phyloP scores from a whole-genome alignment of 805 yeast species.

The Teunomyces funiuensis region DNA sequence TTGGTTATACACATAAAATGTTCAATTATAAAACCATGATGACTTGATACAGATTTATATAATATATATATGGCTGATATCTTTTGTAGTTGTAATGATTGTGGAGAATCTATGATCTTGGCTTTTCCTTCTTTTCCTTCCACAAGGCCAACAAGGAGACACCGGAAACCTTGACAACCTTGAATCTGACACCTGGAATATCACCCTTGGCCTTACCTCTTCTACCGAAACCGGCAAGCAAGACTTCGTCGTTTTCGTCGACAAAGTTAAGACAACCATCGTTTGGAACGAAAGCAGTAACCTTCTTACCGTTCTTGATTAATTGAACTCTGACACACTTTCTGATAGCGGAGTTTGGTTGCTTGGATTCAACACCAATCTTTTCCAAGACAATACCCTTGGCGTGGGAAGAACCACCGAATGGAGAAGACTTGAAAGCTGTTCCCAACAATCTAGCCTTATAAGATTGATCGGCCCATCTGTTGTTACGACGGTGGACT shows the following conservation, averaged over 20 bases:
- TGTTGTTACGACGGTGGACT: conserved; percentile 99
- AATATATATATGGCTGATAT: conserved; percentile 14
- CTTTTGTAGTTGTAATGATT: conserved; percentile 5
- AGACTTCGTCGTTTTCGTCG: conserved; percentile 99
- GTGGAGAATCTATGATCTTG: conserved; percentile 78
- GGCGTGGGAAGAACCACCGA: conserved; percentile 99
- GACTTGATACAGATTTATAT: conserved; percentile 3
- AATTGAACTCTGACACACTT: conserved; percentile 99
- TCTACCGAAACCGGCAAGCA: conserved; percentile 99
- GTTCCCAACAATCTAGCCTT: conserved; percentile 99
- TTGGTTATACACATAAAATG: conserved; percentile 5
- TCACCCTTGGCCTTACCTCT: conserved; percentile 99
- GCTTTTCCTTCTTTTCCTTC: conserved; percentile 99
- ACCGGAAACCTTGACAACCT: conserved; percentile 99
- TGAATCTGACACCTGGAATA: conserved; percentile 99
- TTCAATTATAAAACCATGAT: conserved; percentile 2
- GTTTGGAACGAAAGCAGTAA: conserved; percentile 99
- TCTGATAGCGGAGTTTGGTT: conserved; percentile 99
- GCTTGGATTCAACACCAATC: conserved; percentile 99
- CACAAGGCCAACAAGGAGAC: conserved; percentile 98
- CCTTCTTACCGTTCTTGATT: conserved; percentile 99
- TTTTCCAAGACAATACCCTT: conserved; percentile 99
- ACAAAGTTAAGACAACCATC: conserved; percentile 99
- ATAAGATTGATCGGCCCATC: conserved; percentile 99
- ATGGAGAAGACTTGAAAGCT: conserved; percentile 99